phyloP scores from a whole-genome alignment of 2,329 filamentous ascomycete genomes.

The Aspergillus phoenicis region DNA sequence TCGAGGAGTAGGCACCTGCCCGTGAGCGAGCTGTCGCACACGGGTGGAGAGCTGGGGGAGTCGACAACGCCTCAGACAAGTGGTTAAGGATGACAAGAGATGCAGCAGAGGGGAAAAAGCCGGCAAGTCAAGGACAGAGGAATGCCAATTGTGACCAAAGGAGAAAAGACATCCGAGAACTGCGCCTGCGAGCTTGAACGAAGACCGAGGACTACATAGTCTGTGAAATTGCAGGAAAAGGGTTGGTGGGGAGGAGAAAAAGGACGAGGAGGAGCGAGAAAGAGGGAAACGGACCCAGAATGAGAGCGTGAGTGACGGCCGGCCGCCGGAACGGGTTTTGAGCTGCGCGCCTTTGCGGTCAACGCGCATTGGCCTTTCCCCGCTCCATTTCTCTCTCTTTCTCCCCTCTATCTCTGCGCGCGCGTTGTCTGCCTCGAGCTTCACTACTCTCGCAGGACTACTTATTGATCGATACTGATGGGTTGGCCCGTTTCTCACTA shows the following conservation, averaged over 20 bases:
- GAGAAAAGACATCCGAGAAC: slow-evolving; percentile 23
- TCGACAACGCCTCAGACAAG: slow-evolving; percentile 23
- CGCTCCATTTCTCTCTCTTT: slow-evolving; percentile 8
- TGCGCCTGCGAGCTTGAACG: slow-evolving; percentile 34
- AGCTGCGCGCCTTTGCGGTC: slow-evolving; percentile 11
- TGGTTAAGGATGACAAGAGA: slow-evolving; percentile 18
- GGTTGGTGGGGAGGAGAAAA: slow-evolving; percentile 37
- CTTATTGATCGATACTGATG: neutral
- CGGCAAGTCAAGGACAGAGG: slow-evolving; percentile 11
- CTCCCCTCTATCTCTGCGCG: neutral
- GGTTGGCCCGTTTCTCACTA: neutral
- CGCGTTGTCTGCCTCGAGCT: neutral
- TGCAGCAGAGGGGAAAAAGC: slow-evolving; percentile 15
- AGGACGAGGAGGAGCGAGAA: slow-evolving; percentile 27
- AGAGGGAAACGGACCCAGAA: slow-evolving; percentile 26
- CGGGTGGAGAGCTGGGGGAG: slow-evolving; percentile 25
- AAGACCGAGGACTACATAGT: slow-evolving; percentile 46
- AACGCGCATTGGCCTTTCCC: slow-evolving; percentile 17
- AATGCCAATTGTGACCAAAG: slow-evolving; percentile 31
- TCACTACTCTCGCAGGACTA: neutral
- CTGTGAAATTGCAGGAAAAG: slow-evolving; percentile 36
- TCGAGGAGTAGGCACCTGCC: slow-evolving; percentile 21
- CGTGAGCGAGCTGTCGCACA: slow-evolving; percentile 30
- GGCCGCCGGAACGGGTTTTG: slow-evolving; percentile 8
- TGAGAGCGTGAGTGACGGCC: slow-evolving; percentile 13